Evolutionary conservation across 2,329 filamentous ascomycete genomes (phyloP).

Genomic region (Xylaria arbuscula): DNA sequence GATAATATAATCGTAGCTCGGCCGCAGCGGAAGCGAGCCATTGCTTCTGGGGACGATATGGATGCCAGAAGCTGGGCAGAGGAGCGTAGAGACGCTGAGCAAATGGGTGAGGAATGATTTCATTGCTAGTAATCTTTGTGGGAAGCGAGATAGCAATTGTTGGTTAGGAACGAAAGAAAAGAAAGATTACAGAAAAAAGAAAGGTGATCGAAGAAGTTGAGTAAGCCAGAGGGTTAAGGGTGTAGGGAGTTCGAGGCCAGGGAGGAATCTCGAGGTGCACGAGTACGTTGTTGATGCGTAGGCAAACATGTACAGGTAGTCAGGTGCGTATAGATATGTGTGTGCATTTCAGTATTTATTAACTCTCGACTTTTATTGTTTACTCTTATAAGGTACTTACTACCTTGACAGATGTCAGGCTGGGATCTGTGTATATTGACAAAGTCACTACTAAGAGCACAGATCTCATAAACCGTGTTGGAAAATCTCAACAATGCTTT

Average conservation of each 20-base stretch:
- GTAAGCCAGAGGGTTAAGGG: too few species aligned
- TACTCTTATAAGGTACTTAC: neutral
- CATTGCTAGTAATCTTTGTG: neutral
- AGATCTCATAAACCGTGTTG: too few species aligned
- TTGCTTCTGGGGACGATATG: slow-evolving; percentile 29
- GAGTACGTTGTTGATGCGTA: neutral
- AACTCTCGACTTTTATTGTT: neutral
- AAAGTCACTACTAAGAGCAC: neutral
- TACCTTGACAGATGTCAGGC: neutral
- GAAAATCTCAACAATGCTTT: too few species aligned
- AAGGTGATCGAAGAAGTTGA: neutral
- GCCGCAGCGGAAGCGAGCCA: slow-evolving; percentile 33
- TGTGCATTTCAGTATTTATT: neutral
- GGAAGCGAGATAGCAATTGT: neutral
- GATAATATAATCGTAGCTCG: slow-evolving; percentile 46
- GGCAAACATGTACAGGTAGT: neutral
- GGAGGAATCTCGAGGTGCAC: neutral
- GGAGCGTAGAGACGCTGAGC: slow-evolving; percentile 28
- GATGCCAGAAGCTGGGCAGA: slow-evolving; percentile 29
- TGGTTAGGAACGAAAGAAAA: neutral
- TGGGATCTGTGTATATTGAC: neutral
- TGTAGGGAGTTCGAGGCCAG: neutral
- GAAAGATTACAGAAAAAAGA: neutral
- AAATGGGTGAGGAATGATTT: slow-evolving; percentile 6
- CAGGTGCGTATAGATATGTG: too few species aligned